Percentiles rank a stretch among this genome's conserved stretches.
These are phyloP conservation scores for Pseudogymnoascus sp. DNA, from an alignment of 2,329 filamentous ascomycete genomes.

Conservation along the genomic window DNA sequence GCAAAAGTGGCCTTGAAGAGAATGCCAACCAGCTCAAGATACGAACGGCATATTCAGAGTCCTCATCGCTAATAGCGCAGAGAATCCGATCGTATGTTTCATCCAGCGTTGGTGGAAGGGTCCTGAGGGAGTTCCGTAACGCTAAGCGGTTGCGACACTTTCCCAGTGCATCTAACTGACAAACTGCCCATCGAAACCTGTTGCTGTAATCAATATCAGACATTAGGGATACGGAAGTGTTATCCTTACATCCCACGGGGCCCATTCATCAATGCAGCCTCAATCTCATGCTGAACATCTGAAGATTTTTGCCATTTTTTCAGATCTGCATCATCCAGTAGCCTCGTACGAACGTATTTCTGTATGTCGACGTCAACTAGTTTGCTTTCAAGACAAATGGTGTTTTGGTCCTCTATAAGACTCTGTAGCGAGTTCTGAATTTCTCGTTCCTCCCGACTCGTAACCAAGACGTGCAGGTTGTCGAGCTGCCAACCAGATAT, in stretches of 20 bases:
- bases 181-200: conserved; percentile 5
- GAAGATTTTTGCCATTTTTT: conserved; percentile 21
- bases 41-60: conserved; percentile 7
- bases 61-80: conserved; percentile 15
- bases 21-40: conserved; percentile 19
- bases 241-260: conserved; percentile 26
- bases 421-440: conserved; percentile 17
- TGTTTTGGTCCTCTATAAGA: conserved; percentile 9
- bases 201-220: background rate
- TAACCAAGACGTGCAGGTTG: conserved; percentile 11
- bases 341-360: conserved; percentile 19
- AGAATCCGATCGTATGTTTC: conserved; percentile 26
- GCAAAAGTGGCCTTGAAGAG: background rate
- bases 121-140: conserved; percentile 22
- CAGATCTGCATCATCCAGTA: conserved; percentile 17
- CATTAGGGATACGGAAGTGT: background rate
- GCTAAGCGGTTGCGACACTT: conserved; percentile 12
- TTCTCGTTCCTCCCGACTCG: conserved; percentile 23
- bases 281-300: conserved; percentile 20
- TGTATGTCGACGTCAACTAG: conserved; percentile 23
- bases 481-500: background rate
- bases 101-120: conserved; percentile 23
- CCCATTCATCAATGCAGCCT: conserved; percentile 17
- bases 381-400: conserved; percentile 18
- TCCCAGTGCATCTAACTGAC: conserved; percentile 1